Evolutionary conservation across 441 rosid species (phyloP).

Genomic region (Caryocar brasiliense): DNA sequence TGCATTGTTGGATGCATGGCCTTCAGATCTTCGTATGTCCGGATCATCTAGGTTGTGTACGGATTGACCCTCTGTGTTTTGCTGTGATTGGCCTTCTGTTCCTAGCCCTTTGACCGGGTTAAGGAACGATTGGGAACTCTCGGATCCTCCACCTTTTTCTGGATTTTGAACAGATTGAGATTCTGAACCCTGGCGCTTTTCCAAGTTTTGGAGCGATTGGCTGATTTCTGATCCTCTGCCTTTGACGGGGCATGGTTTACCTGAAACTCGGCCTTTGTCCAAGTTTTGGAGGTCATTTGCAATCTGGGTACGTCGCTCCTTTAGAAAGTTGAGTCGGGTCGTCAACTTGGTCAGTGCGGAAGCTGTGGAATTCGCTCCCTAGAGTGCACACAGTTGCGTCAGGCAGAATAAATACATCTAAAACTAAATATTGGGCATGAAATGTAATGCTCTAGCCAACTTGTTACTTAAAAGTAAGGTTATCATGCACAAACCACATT

Average conservation of each 20-base stretch:
- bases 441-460: not conserved
- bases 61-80: too few relatives aligned
- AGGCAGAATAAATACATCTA: not conserved
- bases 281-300: constrained; percentile 49
- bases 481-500: not conserved
- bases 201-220: constrained; percentile 7
- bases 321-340: constrained; percentile 65
- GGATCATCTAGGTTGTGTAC: constrained; percentile 17
- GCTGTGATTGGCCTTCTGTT: constrained; percentile 8
- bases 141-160: constrained; percentile 19
- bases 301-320: constrained; percentile 69
- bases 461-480: not conserved
- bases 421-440: not conserved
- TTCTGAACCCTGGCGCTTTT: constrained; percentile 15
- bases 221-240: constrained; percentile 22
- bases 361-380: constrained; percentile 50
- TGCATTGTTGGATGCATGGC: constrained; percentile 17
- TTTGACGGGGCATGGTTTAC: constrained; percentile 19
- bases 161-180: constrained; percentile 10
- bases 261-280: constrained; percentile 38
- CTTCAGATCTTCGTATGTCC: constrained; percentile 37
- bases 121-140: constrained; percentile 15
- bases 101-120: constrained; percentile 10
- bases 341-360: constrained; percentile 69
- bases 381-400: constrained; percentile 1